These are phyloP conservation scores for Orychophragmus violaceus DNA, from an alignment of 345 rosid genomes.

Conservation along the genomic window DNA sequence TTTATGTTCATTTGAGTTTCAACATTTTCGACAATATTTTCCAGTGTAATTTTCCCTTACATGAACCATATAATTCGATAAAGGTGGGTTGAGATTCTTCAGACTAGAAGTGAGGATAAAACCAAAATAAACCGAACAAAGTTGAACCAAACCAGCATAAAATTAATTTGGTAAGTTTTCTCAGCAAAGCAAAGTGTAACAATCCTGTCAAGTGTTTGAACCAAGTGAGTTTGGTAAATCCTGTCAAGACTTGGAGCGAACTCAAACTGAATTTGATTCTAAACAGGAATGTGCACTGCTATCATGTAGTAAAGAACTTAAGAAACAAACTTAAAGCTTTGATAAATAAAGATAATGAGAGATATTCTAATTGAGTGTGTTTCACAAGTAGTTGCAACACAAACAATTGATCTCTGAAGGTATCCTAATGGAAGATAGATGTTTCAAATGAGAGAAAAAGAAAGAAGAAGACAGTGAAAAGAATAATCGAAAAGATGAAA, in stretches of 20 bases:
- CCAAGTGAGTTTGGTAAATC: neutral
- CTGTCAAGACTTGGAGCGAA: neutral
- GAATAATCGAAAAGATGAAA: neutral
- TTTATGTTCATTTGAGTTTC: neutral
- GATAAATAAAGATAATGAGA: constrained; percentile 6
- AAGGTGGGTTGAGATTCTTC: neutral
- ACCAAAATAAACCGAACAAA: neutral
- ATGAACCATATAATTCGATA: neutral
- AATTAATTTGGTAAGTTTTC: neutral
- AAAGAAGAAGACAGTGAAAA: neutral
- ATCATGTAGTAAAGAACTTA: neutral
- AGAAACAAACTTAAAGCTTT: neutral
- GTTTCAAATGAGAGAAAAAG: neutral
- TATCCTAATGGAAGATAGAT: constrained; percentile 4
- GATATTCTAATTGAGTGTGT: neutral
- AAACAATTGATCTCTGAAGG: constrained; percentile 15
- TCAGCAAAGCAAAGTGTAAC: neutral
- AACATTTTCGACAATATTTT: neutral
- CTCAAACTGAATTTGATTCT: neutral
- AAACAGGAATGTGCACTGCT: neutral
- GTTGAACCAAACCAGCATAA: neutral
- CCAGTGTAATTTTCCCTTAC: neutral
- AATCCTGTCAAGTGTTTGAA: neutral
- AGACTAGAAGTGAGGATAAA: neutral
- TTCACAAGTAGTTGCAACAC: constrained; percentile 16